Evolutionary conservation across 306 rosid genomes (phyloP), one percentile per base, ranked within the genome.

Genomic region (Arachis stenosperma): DNA sequence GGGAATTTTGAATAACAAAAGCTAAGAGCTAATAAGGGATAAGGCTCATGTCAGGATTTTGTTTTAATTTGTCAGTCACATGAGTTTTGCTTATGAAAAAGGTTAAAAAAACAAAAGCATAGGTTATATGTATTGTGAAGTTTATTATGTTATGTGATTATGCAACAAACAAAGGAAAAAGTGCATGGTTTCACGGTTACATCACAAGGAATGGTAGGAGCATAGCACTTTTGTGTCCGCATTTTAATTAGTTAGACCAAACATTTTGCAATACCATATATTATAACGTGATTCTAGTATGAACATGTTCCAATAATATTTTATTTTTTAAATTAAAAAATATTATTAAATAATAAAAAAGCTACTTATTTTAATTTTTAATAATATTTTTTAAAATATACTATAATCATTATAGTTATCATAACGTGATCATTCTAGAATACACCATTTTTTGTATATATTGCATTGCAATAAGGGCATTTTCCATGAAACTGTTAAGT

Each of bases 11-110:
- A 65, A 78, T 74, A 81, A 77, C 59, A 69, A 56, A 64, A 47
- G 74, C 64, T 52, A 65, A 9, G 8, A 15, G 76, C 53, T 71
- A 75, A 79, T 33, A 33, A 33, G 37, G 37, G 37, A 4, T 33
- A 33, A 33, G 37, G 62, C 3, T 69, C 82, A 72, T 85, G 89
- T 83, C 82, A 75, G 85, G 70, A 68, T 87, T 29, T 75, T 79
- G 84, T 33, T 33, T 33, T 33, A 33, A 33, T 33, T 33, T 84
- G 89, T 76, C 58, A 54, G 61, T 82, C 89, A 88, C 88, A 80
- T 78, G 90, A 88, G 29, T 41, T 68, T 67, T 57, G 58, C 80
- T 57, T 44, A 39, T 64, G 84, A 63, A 77, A 84, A 9, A 9
- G 70, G 71, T 69, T 70, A 40, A 71, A 61, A 61, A 33, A 33